Base-by-base conservation (phyloP, 345 rosid species). In the Combretum micranthum region DNA sequence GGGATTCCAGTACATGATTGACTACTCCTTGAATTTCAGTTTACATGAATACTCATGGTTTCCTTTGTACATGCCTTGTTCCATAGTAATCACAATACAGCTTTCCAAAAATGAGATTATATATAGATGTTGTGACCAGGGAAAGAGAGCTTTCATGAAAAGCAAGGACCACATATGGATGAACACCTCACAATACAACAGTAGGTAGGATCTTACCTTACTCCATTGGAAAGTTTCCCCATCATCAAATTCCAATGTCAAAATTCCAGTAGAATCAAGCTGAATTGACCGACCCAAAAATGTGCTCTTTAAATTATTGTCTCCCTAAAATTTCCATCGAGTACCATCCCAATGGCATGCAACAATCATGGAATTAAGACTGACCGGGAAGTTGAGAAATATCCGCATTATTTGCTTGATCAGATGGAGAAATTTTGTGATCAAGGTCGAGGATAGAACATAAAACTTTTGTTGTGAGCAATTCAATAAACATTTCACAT, bases 231-330 rank as follows among this genome's bases (percentile, higher is more conserved):
- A 85, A 60, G 84, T 76, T 71, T 90, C 97, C 59, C 99, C 99
- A 54, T 94, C 95, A 59, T 87, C 97, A 72, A 94, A 94, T 61
- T 86, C 87, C 68, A 90, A 68, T 46, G 88, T 84, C 82, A 94
- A 78, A 58, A 80, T 71, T 67, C 99, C 99, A 74, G 83, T 88
- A 42, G 99, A 97, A 64, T 94, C 99, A 54, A 94, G 84, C 71
- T 87, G 97, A 69, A 94, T 94, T 39, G 99, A 94, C 48, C 99
- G 94, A 60, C 99, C 99, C 96, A 97, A 90, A 67, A 94, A 94
- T 71, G 90, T 94, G 80, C 99, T 90, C 73, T 84, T 94, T 26
- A 94, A 70, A 68, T 94, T 90, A 82, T 95, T 90, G 43, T 94
- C 99, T 62, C 86, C 99, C 95, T 92, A 90, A 49, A 94, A 94